phyloP scores from a whole-genome alignment of 306 rosid species.

The Quercus cerris region DNA sequence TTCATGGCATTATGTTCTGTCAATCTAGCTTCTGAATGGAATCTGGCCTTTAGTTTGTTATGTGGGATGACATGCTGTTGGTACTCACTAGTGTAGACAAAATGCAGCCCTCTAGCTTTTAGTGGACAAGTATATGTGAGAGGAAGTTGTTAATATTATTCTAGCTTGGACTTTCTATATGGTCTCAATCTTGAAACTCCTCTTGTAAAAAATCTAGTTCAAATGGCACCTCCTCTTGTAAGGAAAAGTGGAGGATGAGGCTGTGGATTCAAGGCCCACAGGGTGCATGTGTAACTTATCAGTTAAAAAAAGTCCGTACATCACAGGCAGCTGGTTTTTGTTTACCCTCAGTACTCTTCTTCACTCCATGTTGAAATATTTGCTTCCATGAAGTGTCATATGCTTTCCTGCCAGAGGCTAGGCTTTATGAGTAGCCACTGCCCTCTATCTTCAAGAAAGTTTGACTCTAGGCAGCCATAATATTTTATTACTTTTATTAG shows the following conservation, averaged over 20 bases:
- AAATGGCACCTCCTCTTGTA: too few species aligned
- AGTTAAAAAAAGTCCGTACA: background rate
- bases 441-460: background rate
- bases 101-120: background rate
- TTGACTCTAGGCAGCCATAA: background rate
- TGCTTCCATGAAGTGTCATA: background rate
- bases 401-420: background rate
- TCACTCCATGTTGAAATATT: background rate
- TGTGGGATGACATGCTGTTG: conserved; percentile 3
- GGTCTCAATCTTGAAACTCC: background rate
- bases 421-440: background rate
- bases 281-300: too few species aligned
- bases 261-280: too few species aligned
- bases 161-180: background rate
- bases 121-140: background rate
- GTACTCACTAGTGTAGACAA: background rate
- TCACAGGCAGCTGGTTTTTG: background rate
- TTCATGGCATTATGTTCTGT: conserved; percentile 9
- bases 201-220: too few species aligned
- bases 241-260: too few species aligned
- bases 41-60: background rate
- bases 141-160: background rate
- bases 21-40: conserved; percentile 4
- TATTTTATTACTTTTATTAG: background rate
- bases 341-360: background rate